Base-by-base conservation (phyloP, 2,329 filamentous ascomycete species). In the Alternaria brassicicola region DNA sequence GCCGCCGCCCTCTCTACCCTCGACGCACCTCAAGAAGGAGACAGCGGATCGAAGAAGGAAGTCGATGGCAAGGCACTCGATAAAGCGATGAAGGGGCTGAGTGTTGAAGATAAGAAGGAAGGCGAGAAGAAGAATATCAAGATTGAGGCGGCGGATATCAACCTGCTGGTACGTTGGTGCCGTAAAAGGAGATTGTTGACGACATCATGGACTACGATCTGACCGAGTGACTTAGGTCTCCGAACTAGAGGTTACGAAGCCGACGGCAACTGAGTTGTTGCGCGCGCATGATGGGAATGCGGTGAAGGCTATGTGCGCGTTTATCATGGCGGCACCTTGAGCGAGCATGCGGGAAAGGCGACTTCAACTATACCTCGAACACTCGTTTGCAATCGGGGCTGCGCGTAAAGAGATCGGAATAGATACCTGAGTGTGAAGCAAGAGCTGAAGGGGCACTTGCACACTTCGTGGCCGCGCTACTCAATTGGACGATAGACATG, bases 241-340 rank as follows among this genome's bases (percentile, higher is more conserved):
- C 46, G 85, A 93, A 74, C 82, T 93, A 30, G 90, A 94, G 61
- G 73, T 94, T 33, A 78, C 85, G 1, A 93, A 91, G 76, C 67
- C 80, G 2, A 92, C 88, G 76, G 91, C 89, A 2, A 93, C 88
- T 2, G 91, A 94, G 60, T 76, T 94, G 49, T 82, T 95, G 5
- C 89, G 88, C 75, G 81, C 84, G 5, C 82, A 93, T 68, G 89
- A 92, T 48, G 91, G 90, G 3, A 84, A 92, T 70, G 85, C 85
- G 2, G 82, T 88, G 36, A 83, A 85, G 75, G 90, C 90, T 1
- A 84, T 94, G 81, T 83, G 78, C 57, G 86, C 87, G 0, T 92
- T 80, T 71, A 76, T 86, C 28, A 72, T 75, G 38, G 68, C 74
- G 0, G 31, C 51, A 6, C 53, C 61, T 43, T 67, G 61, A 67